Conservation (phyloP, 495 filamentous ascomycete genomes). For the Thozetella sp. region DNA sequence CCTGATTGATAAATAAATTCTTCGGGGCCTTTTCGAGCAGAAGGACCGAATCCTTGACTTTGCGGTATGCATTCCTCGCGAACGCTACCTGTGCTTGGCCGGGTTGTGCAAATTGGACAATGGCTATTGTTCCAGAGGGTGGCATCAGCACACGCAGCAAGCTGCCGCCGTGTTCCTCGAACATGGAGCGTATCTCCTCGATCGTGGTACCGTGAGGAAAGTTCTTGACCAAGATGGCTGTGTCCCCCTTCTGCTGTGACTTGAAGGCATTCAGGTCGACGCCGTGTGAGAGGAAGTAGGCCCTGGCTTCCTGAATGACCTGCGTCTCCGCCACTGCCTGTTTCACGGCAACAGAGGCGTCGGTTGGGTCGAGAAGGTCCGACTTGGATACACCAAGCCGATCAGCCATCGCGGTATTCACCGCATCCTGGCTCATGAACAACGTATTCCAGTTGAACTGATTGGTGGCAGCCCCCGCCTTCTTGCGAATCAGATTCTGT, state of each 20-base stretch:
- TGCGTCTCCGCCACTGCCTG: slow-evolving; percentile 97
- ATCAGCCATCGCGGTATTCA: slow-evolving; percentile 86
- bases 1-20: slow-evolving; percentile 65
- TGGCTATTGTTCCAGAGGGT: slow-evolving; percentile 87
- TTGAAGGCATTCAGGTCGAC: slow-evolving; percentile 93
- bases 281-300: slow-evolving; percentile 83
- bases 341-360: slow-evolving; percentile 88
- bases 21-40: slow-evolving; percentile 94
- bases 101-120: slow-evolving; percentile 80
- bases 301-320: slow-evolving; percentile 93
- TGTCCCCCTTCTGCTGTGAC: slow-evolving; percentile 78
- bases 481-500: slow-evolving; percentile 85
- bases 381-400: slow-evolving; percentile 86
- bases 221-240: slow-evolving; percentile 91
- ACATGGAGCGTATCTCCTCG: slow-evolving; percentile 66
- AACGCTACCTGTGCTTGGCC: slow-evolving; percentile 83
- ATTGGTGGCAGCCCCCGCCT: slow-evolving; percentile 70
- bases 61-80: slow-evolving; percentile 78
- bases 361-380: slow-evolving; percentile 91
- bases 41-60: slow-evolving; percentile 86
- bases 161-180: slow-evolving; percentile 70
- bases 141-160: slow-evolving; percentile 84
- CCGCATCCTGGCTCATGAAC: slow-evolving; percentile 97
- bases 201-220: slow-evolving; percentile 79
- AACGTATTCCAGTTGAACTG: slow-evolving; percentile 96